Percentiles rank a stretch among this genome's conserved stretches.
Evolutionary conservation across 805 yeast species (phyloP).

Genomic region (Hagleromyces aurorensis): DNA sequence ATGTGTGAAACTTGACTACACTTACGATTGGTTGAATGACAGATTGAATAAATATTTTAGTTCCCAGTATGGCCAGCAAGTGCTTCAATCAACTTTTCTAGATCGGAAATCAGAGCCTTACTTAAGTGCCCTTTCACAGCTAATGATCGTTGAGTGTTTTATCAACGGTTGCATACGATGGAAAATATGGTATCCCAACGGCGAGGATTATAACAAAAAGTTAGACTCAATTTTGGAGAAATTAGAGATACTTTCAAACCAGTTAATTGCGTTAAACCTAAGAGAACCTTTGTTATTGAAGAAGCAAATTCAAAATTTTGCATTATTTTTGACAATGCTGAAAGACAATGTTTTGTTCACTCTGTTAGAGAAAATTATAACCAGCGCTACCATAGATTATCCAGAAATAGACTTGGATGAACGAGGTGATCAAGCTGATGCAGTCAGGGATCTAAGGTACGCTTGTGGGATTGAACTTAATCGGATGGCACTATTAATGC

Average conservation of each 20-base stretch:
- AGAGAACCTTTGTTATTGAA: conserved; percentile 75
- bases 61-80: conserved; percentile 57
- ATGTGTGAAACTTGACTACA: conserved; percentile 76
- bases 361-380: conserved; percentile 74
- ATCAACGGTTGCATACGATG: conserved; percentile 90
- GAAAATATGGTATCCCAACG: conserved; percentile 72
- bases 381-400: conserved; percentile 76
- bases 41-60: conserved; percentile 67
- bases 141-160: conserved; percentile 81
- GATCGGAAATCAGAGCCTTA: conserved; percentile 59
- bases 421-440: conserved; percentile 66
- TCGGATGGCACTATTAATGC: conserved; percentile 90
- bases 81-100: conserved; percentile 47
- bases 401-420: conserved; percentile 45
- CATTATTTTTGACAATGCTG: conserved; percentile 85
- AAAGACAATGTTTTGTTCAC: conserved; percentile 78
- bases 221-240: conserved; percentile 45
- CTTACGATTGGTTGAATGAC: conserved; percentile 73
- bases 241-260: conserved; percentile 65
- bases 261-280: conserved; percentile 64
- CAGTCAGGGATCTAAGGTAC: conserved; percentile 78
- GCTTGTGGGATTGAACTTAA: conserved; percentile 93
- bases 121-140: conserved; percentile 70
- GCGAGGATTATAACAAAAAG: conserved; percentile 38
- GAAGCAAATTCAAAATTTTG: conserved; percentile 84